Percentiles rank a stretch among this genome's conserved stretches.
Conservation (phyloP, 305 asterid genomes). For the Solanum aculeatissimum region DNA sequence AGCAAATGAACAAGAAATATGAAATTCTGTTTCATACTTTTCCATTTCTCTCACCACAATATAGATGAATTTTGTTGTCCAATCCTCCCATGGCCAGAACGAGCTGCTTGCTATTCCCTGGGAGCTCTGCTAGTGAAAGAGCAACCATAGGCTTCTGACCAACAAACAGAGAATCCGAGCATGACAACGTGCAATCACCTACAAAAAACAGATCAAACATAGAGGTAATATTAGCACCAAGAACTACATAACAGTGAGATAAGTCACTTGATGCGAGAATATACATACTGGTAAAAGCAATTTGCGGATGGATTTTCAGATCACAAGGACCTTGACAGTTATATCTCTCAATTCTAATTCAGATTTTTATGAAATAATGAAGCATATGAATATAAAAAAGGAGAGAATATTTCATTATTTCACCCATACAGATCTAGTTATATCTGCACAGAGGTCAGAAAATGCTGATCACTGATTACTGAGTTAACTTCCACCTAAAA, state of each 20-base stretch:
- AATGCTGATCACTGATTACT: neutral
- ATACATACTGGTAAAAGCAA: neutral
- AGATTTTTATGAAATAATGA: neutral
- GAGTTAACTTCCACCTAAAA: neutral
- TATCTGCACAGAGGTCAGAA: neutral
- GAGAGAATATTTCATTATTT: neutral
- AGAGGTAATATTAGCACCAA: neutral
- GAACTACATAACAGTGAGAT: neutral
- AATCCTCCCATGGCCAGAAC: conserved; percentile 83
- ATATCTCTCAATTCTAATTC: neutral
- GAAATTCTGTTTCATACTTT: conserved; percentile 35
- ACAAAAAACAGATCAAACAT: conserved; percentile 1
- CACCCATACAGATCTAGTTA: neutral
- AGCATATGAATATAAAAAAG: neutral
- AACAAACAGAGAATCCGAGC: conserved; percentile 45
- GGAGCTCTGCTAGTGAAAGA: conserved; percentile 70
- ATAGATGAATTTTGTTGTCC: conserved; percentile 87
- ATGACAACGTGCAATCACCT: conserved; percentile 73
- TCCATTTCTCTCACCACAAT: conserved; percentile 70
- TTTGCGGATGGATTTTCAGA: neutral
- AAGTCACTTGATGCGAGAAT: neutral
- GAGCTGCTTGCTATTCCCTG: conserved; percentile 43
- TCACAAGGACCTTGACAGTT: neutral
- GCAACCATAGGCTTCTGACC: conserved; percentile 83
- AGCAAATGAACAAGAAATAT: neutral